A percentile compares a stretch with the other conserved stretches of the same genome.
Conservation (phyloP, 2,329 filamentous ascomycete genomes). For the Dactylonectria estremocensis region DNA sequence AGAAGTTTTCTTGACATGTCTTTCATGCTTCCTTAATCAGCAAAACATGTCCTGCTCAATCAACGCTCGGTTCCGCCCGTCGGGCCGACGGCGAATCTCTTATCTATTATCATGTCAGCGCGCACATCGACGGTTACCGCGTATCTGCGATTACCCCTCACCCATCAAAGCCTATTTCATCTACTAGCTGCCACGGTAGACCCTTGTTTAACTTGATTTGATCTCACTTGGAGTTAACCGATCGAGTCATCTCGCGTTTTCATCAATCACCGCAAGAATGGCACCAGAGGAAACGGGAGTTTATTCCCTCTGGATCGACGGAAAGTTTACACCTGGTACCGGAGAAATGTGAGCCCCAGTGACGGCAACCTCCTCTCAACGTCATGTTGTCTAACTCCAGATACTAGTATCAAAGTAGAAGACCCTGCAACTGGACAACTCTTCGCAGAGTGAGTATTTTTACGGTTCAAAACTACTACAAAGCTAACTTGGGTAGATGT, state of each 20-base stretch:
- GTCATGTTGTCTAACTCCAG: neutral
- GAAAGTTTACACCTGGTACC: conserved; percentile 51
- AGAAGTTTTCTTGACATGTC: neutral
- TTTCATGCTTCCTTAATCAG: neutral
- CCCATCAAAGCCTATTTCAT: neutral
- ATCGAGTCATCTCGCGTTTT: neutral
- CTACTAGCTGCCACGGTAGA: neutral
- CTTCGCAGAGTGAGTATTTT: conserved; percentile 63
- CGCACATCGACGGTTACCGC: neutral
- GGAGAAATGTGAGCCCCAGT: conserved; percentile 62
- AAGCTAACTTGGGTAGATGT: conserved; percentile 37
- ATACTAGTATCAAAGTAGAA: conserved; percentile 64
- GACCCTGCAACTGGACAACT: conserved; percentile 68
- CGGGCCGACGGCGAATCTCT: neutral
- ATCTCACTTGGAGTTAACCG: neutral
- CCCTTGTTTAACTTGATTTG: neutral
- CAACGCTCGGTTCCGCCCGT: neutral
- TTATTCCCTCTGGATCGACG: conserved; percentile 46
- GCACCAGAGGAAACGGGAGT: conserved; percentile 5
- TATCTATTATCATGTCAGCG: neutral
- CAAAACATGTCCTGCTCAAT: neutral
- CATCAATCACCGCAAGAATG: neutral
- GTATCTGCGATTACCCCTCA: neutral
- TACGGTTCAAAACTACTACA: neutral
- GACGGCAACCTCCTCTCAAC: neutral